Base-by-base conservation (phyloP, 148 eudicot genomes). In the Silene conica region DNA sequence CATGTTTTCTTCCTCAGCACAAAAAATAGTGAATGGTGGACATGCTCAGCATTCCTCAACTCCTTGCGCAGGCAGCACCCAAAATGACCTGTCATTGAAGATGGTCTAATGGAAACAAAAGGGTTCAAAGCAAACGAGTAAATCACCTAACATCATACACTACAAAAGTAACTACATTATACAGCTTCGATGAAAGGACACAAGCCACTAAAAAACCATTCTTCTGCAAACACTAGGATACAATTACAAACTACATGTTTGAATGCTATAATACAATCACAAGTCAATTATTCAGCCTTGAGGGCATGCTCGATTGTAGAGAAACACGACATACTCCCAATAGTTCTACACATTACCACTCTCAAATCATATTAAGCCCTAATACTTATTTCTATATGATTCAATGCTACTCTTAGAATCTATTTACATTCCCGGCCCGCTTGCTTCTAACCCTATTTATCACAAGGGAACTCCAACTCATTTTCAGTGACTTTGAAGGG, bases 401-500 rank as follows among this genome's bases (percentile, higher is more conserved):
- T 67, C 68, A 69, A 48, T 62, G 9, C 54, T 62, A 74, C 87
- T 75, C 87, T 70, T 73, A 21, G n/a, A 31, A 64, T 71, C 55
- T 82, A 85, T 89, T 52, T 78, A 85, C 85, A 82, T 70, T 76
- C 78, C 83, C 70, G 63, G 45, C 60, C 63, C 28, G 73, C 74
- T 38, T 50, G 66, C 20, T 72, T 38, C 45, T 12, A 28, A 28
- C 43, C 28, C 81, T 87, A 89, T 66, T 85, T 71, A 61, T 87
- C 89, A 73, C 74, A 86, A 10, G 98, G 96, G 74, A 86, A 90
- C 23, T 92, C 93, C 16, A 19, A 11, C 46, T 87, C 88, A 62
- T 87, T 92, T 83, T 92, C 98, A 9, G 80, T 67, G 67, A 92
- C 96, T 75, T 89, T 90, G 77, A 92, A 92, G 67, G 76, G 92